Evolutionary conservation across 1,284 basidiomycete genomes (phyloP), one percentile per base, ranked within the genome.

Genomic region (Macrocystidia cucumis): DNA sequence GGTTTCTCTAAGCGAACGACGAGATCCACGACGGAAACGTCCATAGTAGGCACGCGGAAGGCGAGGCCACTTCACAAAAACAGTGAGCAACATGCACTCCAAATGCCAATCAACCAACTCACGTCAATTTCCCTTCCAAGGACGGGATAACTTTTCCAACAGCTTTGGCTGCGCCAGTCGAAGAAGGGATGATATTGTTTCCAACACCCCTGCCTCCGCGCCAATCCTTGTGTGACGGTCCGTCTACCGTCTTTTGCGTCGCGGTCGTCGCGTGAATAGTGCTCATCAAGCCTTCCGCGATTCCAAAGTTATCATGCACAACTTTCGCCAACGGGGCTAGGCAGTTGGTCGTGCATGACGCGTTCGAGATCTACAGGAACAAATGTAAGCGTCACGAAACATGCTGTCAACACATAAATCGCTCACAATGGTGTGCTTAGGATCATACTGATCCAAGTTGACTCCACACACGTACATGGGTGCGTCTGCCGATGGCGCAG

Each of bases 311-410:
- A 80, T 98, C 96, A 69, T 99, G 57, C 71, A 99, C 74, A 60
- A 98, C 85, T 78, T 98, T 98, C 65, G 95, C 95, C 44, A 99
- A 81, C 45, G 95, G 93, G 23, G 96, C 96, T 44, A 99, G 79
- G 67, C 92, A 96, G 84, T 99, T 98, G 67, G 95, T 99, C 37
- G 95, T 99, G 81, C 95, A 99, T 29, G 93, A 98, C 23, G 95
- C 95, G 68, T 98, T 98, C 50, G 95, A 98, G 65, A 98, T 87
- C 75, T 84, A 20, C 11, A 6, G 35, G 43, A 13, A 35, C 27
- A 38, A n/a, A n/a, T 26, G 44, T 46, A 38, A 39, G 29, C 38
- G n/a, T 29, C 37, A 19, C n/a, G 29, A 33, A 30, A 18, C 37
- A 35, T 33, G 31, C 34, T 30, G 27, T 25, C 36, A 29, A 31